These are phyloP conservation scores for Camellia lanceoleosa DNA, from an alignment of 148 eudicot species.

Conservation along the genomic window DNA sequence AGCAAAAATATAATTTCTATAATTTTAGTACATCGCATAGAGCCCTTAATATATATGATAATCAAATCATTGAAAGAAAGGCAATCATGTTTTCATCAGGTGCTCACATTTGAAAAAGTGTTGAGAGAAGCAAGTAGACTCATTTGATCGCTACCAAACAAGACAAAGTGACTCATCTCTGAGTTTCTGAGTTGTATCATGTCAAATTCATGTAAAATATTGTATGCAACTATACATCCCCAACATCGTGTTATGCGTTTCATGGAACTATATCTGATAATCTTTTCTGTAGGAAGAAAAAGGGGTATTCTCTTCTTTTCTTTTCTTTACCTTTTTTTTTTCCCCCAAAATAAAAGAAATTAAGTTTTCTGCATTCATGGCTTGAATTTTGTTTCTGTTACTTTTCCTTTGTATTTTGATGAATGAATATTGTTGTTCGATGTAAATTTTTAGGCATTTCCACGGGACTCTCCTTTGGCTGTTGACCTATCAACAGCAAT, in stretches of 20 bases:
- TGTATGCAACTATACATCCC: neutral
- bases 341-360: neutral
- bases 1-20: neutral
- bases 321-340: neutral
- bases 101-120: neutral
- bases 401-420: conserved; percentile 4
- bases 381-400: neutral
- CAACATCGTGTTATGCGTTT: neutral
- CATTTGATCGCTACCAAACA: neutral
- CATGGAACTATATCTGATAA: neutral
- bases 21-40: neutral
- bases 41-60: neutral
- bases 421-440: neutral
- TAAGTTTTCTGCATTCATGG: neutral
- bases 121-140: neutral
- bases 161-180: neutral
- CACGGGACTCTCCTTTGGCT: conserved; percentile 89
- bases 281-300: neutral
- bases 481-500: conserved; percentile 89
- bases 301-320: too few relatives aligned
- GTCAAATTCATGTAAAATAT: neutral
- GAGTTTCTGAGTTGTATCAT: neutral
- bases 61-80: neutral
- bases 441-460: conserved; percentile 63
- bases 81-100: neutral